Base-by-base conservation (phyloP, 2,329 filamentous ascomycete species). In the Furcasterigmium furcatum region DNA sequence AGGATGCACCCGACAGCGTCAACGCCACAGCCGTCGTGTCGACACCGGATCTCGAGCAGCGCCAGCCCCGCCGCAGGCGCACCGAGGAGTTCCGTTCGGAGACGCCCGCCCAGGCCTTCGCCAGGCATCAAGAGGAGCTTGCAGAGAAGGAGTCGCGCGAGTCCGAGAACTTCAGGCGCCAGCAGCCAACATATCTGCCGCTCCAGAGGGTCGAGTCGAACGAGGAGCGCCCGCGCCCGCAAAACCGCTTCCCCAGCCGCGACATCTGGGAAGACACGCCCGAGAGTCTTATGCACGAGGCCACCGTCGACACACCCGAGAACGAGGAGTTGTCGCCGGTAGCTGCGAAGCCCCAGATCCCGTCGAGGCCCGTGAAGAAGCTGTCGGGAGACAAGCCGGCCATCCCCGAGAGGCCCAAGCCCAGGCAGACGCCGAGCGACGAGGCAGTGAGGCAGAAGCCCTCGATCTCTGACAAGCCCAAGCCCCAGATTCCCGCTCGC, bases 241-340 rank as follows among this genome's bases (percentile, higher is more conserved):
- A 82, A 47, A 83, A 85, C 43, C 82, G 90, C 12, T 97, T 97
- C 63, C 92, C 92, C 0, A 96, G 91, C 62, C 83, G 84, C 45
- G 92, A 97, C 66, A 83, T 96, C 35, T 96, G 92, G 92, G 92
- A 97, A 68, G 92, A 97, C 63, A 84, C 81, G 0, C 92, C 92
- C 2, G 90, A 95, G 56, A 92, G 88, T 58, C 79, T 88, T 46
- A 78, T 87, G 52, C 77, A 95, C 18, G 83, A 91, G 58, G 87
- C 91, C 0, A 91, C 86, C 1, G 84, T 95, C 41, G 74, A 65
- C 35, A 73, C 64, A 20, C 79, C 69, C 22, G 79, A 77, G 45
- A 70, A 75, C 22, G 72, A 77, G 3, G 70, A 66, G 38, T 18
- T n/a, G 20, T 13, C 30, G 1, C 20, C n/a, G 27, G 41, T 59